These are phyloP conservation scores for Prosopis cineraria DNA, from an alignment of 306 rosid genomes.

Conservation along the genomic window DNA sequence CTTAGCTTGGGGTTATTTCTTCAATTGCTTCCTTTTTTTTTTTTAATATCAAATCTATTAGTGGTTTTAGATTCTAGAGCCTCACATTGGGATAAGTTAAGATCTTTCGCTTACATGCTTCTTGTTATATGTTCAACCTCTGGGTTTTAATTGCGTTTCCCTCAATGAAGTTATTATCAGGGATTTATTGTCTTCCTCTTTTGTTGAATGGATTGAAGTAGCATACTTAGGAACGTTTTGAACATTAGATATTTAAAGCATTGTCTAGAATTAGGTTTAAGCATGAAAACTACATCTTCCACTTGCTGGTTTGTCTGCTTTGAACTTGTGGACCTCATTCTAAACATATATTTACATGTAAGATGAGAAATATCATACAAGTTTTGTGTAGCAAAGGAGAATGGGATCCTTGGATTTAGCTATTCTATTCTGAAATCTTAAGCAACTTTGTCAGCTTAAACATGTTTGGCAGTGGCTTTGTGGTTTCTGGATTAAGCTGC, in stretches of 20 bases:
- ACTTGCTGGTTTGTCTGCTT: conserved; percentile 21
- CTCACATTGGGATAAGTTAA: background rate
- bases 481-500: conserved; percentile 12
- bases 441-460: conserved; percentile 9
- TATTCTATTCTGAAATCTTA: background rate
- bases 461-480: conserved; percentile 7
- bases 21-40: background rate
- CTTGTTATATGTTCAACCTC: background rate
- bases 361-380: background rate
- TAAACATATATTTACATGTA: background rate
- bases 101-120: background rate
- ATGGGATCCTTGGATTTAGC: conserved; percentile 8
- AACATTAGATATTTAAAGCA: background rate
- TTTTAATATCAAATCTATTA: background rate
- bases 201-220: background rate
- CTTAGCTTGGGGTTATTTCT: background rate
- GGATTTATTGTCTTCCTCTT: background rate
- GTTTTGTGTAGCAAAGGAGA: conserved; percentile 13
- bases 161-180: background rate
- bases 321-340: background rate
- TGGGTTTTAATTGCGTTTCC: background rate
- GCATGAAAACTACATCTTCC: background rate
- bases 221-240: background rate
- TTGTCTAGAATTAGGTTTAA: background rate
- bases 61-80: background rate